Evolutionary conservation across 2,329 filamentous ascomycete genomes (phyloP), one percentile per base, ranked within the genome.

Genomic region (Botryotinia convoluta): DNA sequence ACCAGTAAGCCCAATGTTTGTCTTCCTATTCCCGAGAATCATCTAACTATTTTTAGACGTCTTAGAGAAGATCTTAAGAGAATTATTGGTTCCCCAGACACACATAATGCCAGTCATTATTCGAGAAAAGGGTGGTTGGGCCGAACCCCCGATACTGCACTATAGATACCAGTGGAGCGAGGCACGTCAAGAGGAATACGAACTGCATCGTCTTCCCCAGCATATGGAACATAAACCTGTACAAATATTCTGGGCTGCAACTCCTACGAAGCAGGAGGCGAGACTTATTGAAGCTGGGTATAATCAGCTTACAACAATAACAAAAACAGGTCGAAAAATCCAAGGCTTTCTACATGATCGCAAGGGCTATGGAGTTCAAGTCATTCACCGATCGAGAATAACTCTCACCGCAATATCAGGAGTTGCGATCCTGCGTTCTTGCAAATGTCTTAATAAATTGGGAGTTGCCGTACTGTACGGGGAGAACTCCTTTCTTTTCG

Each of bases 91-190:
- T 51, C 7, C 22, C n/a, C 44, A 16, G 3, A 37, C 63, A n/a
- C 20, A 65, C 9, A 37, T 67, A n/a, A 51, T 65, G 44, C 62
- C 62, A 20, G 42, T 44, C 2, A 65, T 65, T 7, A 26, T 65
- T 48, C 62, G 62, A 26, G 29, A 65, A 35, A 65, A 37, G 20
- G 37, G 10, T 16, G 20, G 20, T 35, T 18, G 20, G 20, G 62
- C 22, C 1, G 29, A 37, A 1, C 16, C 37, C 4, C 42, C 62
- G 7, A 18, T 32, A 16, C 14, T 64, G n/a, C 16, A 26, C 37
- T 51, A 51, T 26, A 37, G 2, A 12, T 67, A 51, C 48, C 63
- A 67, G 37, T 67, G 44, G 63, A 67, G 63, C 4, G 44, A 67
- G 12, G 44, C 63, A 67, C 63, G 63, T 18, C 44, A 67, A 39